Evolutionary conservation across 306 rosid genomes (phyloP), one percentile per base, ranked within the genome.

Genomic region (Glycyrrhiza uralensis): DNA sequence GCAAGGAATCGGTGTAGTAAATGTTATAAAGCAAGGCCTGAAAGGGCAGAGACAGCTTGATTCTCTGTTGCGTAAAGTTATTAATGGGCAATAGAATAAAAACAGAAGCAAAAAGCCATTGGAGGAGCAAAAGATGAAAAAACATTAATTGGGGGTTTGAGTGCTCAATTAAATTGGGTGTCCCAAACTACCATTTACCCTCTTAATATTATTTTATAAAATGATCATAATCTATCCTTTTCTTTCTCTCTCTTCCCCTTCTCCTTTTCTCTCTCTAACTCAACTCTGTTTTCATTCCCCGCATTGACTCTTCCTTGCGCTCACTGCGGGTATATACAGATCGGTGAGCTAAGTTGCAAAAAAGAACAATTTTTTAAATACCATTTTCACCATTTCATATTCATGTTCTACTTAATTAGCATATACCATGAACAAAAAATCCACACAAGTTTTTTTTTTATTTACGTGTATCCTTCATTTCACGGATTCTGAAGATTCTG

Each of bases 401-500:
- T 50, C 5, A 62, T 77, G 9, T 52, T 66, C 41, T 23, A 29
- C 69, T 33, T 32, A 57, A 80, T 80, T 72, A 63, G 45, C 17
- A 70, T 51, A 46, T 46, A 18, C n/a, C n/a, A 76, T 72, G 57
- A 72, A 68, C 69, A 72, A 64, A 72, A 64, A 51, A 51, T 5
- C 61, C 74, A 69, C 23, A 69, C 11, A 78, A 32, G 71, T 33
- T 71, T 64, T 77, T n/a, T n/a, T n/a, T n/a, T n/a, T n/a, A n/a
- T n/a, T n/a, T 68, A 61, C 52, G 30, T 67, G 58, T 26, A 46
- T 67, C 64, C 65, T 80, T 76, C 79, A 33, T 81, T 66, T 73
- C 73, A 79, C 24, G 83, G 88, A 88, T 85, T 84, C 44, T 83
- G 36, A 5, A 67, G 76, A 85, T 69, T 71, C 65, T 79, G 56